phyloP scores from a whole-genome alignment of 768 basidiomycete genomes.

The Phallus indusiatus region DNA sequence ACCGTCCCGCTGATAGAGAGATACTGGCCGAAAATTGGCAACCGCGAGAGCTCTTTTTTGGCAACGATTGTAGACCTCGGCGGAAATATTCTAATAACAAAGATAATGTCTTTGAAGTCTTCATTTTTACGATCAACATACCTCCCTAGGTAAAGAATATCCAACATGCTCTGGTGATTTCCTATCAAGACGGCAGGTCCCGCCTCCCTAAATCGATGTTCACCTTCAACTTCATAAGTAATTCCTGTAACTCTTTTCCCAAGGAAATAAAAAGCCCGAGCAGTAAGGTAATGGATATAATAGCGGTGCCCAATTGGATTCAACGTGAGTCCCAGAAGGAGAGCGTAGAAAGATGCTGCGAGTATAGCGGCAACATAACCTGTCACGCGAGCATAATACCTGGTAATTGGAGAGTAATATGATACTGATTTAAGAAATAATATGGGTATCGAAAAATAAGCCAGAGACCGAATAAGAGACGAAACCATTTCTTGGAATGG shows the following conservation, averaged over 20 bases:
- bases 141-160: slow-evolving; percentile 76
- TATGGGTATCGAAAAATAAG: slow-evolving; percentile 67
- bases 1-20: slow-evolving; percentile 85
- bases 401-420: slow-evolving; percentile 41
- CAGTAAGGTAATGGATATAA: slow-evolving; percentile 78
- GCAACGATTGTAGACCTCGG: slow-evolving; percentile 80
- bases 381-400: slow-evolving; percentile 67
- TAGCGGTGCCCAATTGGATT: slow-evolving; percentile 56
- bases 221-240: slow-evolving; percentile 72
- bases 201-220: slow-evolving; percentile 59
- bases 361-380: slow-evolving; percentile 66
- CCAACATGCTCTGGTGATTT: slow-evolving; percentile 93
- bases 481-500: slow-evolving; percentile 32
- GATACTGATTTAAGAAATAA: slow-evolving; percentile 55
- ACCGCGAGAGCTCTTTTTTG: slow-evolving; percentile 80
- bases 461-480: slow-evolving; percentile 54
- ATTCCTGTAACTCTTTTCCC: slow-evolving; percentile 58
- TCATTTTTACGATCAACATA: slow-evolving; percentile 28
- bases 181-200: slow-evolving; percentile 68
- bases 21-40: slow-evolving; percentile 80
- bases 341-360: slow-evolving; percentile 62
- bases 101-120: neutral
- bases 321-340: slow-evolving; percentile 58
- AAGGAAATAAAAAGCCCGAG: slow-evolving; percentile 69
- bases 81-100: slow-evolving; percentile 61